Evolutionary conservation across 768 basidiomycete species (phyloP).

Genomic region (Leccinum truebloodii): DNA sequence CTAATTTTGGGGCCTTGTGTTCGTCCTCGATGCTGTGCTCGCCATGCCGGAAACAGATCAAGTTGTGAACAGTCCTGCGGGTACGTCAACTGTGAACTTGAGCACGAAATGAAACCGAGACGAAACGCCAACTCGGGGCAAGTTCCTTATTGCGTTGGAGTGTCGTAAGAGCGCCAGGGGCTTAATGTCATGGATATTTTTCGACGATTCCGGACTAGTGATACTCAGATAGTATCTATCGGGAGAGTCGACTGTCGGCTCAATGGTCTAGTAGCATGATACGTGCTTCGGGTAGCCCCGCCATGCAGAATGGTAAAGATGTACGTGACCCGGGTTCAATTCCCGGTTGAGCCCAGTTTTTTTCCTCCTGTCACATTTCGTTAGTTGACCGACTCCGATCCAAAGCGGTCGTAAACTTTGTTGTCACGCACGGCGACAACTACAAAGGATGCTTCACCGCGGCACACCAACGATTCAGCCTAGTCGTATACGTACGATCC

Average conservation of each 20-base stretch:
- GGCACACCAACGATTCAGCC: neutral
- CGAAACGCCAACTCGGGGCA: too few species aligned
- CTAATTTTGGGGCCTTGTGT: neutral
- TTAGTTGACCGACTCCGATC: neutral
- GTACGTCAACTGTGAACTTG: neutral
- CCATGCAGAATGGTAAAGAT: constrained; percentile 32
- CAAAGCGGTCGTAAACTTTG: neutral
- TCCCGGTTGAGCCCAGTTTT: constrained; percentile 34
- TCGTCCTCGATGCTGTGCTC: neutral
- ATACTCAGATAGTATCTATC: neutral
- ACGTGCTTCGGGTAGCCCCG: constrained; percentile 35
- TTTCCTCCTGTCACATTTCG: constrained; percentile 6
- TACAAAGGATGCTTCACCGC: constrained; percentile 22
- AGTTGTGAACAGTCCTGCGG: neutral
- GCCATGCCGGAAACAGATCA: neutral
- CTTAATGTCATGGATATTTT: neutral
- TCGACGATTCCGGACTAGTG: neutral
- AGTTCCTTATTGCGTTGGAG: too few species aligned
- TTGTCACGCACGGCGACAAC: neutral
- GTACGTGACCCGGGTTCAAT: constrained; percentile 40
- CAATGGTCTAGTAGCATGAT: constrained; percentile 40
- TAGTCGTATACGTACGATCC: neutral
- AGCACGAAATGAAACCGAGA: neutral
- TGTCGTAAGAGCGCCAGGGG: neutral
- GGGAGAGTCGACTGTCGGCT: constrained; percentile 12